Evolutionary conservation across 441 rosid genomes (phyloP).

Genomic region (Euphorbia corollata): DNA sequence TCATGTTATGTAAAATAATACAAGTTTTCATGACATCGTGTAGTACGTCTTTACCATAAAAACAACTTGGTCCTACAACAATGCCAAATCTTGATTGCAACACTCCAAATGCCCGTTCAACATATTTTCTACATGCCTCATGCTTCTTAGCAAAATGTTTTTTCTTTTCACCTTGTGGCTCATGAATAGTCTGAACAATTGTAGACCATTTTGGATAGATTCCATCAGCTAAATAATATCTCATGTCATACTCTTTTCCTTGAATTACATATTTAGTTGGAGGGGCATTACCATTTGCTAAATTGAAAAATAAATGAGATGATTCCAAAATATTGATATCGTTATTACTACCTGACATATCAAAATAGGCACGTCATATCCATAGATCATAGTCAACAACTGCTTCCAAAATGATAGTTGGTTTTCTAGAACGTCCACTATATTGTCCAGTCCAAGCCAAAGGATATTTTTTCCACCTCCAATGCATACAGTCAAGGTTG

Average conservation of each 20-base stretch:
- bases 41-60: not conserved
- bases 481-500: conserved; percentile 13
- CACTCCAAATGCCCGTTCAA: not conserved
- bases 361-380: not conserved
- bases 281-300: not conserved
- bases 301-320: conserved; percentile 1
- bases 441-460: not conserved
- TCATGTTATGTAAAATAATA: not conserved
- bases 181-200: not conserved
- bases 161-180: not conserved
- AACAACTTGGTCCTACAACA: not conserved
- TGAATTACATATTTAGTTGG: not conserved
- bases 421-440: not conserved
- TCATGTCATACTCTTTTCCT: conserved; percentile 11
- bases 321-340: not conserved
- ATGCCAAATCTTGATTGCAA: not conserved
- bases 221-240: conserved; percentile 6
- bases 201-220: not conserved
- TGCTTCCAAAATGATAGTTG: conserved; percentile 7
- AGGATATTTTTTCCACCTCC: conserved; percentile 5
- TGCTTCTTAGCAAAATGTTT: not conserved
- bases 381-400: conserved; percentile 6
- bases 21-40: not conserved
- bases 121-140: not conserved
- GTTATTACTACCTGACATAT: not conserved